Base-by-base conservation (phyloP, 345 rosid genomes). In the Eucalyptus guilfoylei region DNA sequence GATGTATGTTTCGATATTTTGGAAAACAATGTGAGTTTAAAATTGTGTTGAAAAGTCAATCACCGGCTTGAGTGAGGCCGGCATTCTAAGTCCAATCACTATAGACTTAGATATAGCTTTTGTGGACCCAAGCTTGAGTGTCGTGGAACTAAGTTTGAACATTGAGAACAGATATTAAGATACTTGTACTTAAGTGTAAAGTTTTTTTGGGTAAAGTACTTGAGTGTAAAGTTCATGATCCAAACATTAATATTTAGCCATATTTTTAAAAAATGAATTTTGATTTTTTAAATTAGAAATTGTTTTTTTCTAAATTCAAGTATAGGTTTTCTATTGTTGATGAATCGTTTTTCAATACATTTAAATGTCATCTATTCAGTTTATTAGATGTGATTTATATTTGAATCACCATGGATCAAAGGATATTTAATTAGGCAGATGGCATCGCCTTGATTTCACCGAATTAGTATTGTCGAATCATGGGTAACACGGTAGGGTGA, bases 81-180 rank as follows among this genome's bases (percentile, higher is more conserved):
- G 26, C 58, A 52, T 52, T 2, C 1, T 5, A 2, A 52, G 5
- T 52, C 26, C 2, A 52, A 19, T 8, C 2, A 0, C 1, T 52
- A 8, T 52, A 1, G 0, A 52, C 0, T 8, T 52, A 1, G 2
- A 19, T 0, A 52, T 52, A 52, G 0, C 11, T 0, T 19, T 11
- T 26, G 7, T 26, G 3, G 14, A 58, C 0, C 2, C 0, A 7
- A 24, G 6, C 3, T 11, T 11, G n/a, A 58, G 14, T 11, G 7
- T 58, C 0, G n/a, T 5, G 7, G 3, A 1, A 58, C 0, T 0
- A 1, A 10, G 2, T 1, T 8, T 1, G 3, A 16, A 15, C 1
- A 67, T 4, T 8, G 2, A 30, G 2, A 62, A 62, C 0, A 3
- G 3, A 7, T 2, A 4, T 64, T 7, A 7, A 8, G 6, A 32